Evolutionary conservation across 768 basidiomycete species (phyloP), one percentile per base, ranked within the genome.

Genomic region (Antrodiella citrinella): DNA sequence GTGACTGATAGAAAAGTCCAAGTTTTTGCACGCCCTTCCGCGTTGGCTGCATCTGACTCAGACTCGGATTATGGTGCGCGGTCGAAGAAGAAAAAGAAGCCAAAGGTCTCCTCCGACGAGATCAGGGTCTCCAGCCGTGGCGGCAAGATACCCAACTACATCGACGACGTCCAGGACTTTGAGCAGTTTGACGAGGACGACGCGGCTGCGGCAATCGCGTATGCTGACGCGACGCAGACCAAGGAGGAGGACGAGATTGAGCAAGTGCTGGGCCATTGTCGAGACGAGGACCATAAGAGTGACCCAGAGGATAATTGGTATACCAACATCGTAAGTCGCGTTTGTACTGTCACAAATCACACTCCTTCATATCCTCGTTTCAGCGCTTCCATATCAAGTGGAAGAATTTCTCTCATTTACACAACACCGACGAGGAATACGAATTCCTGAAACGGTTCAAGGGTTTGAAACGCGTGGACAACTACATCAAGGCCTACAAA

Each of bases 321-420:
- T 53, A 82, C 84, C 57, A 96, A 96, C 62, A 77, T 95, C 58
- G 93, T 92, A 66, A 35, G 30, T 35, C 53, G 3, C 43, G 12
- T 26, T 15, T 30, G 15, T 35, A 35, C 15, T 35, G 30, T 35
- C 21, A 23, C 50, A 23, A 11, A n/a, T 39, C 13, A 3, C 44
- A 41, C n/a, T n/a, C n/a, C n/a, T n/a, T n/a, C n/a, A 46, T 13
- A 35, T 39, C 20, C 11, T 19, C 13, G 26, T 26, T 46, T 2
- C 62, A 96, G 93, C 92, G 93, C 47, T 99, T 87, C 74, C 92
- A 97, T 65, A 93, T 99, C 74, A 99, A 99, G 69, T 99, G 96
- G 96, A 97, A 98, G 68, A 84, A 82, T 59, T 98, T 93, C 67
- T 96, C 93, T 9, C 95, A 98, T 65, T 76, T 98, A 13, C 96